Base-by-base conservation (phyloP, 352 stramenopile species). In the Globisporangium takayamanum region DNA sequence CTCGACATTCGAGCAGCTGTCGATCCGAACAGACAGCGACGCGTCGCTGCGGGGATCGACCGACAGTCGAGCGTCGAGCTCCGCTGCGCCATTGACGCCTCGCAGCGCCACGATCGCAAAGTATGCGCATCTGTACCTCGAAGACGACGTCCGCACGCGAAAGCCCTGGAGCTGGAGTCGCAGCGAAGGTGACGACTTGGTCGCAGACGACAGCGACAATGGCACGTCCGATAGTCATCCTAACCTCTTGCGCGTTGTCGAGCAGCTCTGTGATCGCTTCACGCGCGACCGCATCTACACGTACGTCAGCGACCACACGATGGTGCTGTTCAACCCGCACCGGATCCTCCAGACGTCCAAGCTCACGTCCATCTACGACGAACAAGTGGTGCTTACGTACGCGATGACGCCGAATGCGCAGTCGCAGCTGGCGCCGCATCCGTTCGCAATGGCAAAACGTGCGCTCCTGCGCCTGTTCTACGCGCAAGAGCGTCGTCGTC, bases 351-450 rank as follows among this genome's bases (percentile, higher is more conserved):
- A 92, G 56, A 89, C 81, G 33, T 63, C 71, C 33, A 74, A 80
- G 46, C 88, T 85, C 62, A 90, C 76, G n/a, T 90, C 80, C 36
- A 92, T 92, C 60, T 92, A 89, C 54, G 80, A 90, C 46, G 82
- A 92, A 54, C 73, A 88, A 39, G 78, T 89, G 33, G 82, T 89
- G 37, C 56, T 90, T 18, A 72, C 72, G 28, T 92, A 88, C 57
- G 66, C 68, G 18, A 56, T 80, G 52, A 87, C 72, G 1, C 59
- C 73, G 12, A 70, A 73, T 46, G 76, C 72, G 0, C 57, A 72
- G 45, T 61, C 55, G 20, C 59, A 65, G 28, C 51, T 88, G 15
- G 74, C 76, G 4, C 80, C 82, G 11, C 82, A 92, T 52, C 82
- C 82, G 25, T 92, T 89, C 61, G 74, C 76, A 10, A 80, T 92